These are phyloP conservation scores for Lippia alba DNA, from an alignment of 305 asterid genomes.

Conservation along the genomic window DNA sequence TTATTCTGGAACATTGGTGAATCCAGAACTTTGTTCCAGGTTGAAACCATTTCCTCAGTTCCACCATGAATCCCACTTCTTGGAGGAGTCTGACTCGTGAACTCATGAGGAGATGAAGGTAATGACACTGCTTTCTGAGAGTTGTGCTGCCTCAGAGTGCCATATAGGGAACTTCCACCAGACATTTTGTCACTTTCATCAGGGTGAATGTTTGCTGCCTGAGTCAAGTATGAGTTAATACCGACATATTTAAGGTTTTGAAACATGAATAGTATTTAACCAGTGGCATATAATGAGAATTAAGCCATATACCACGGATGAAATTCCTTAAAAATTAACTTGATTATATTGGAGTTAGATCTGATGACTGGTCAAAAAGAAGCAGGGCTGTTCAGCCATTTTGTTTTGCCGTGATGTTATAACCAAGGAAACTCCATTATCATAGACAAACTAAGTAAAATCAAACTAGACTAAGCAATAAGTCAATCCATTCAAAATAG, in stretches of 20 bases:
- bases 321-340: not conserved
- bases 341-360: constrained; percentile 14
- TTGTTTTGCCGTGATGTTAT: not conserved
- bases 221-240: constrained; percentile 28
- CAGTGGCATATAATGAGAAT: not conserved
- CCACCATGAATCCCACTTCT: constrained; percentile 52
- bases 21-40: constrained; percentile 89
- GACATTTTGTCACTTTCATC: constrained; percentile 53
- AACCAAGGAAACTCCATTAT: not conserved
- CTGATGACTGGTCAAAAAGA: not conserved
- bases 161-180: constrained; percentile 55
- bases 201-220: constrained; percentile 54
- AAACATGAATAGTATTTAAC: not conserved
- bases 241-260: constrained; percentile 4
- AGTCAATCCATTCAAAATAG: constrained; percentile 13
- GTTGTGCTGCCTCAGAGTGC: constrained; percentile 59
- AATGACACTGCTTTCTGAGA: constrained; percentile 90
- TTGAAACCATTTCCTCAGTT: constrained; percentile 72
- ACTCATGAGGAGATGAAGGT: constrained; percentile 97
- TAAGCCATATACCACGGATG: constrained; percentile 15
- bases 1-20: constrained; percentile 78
- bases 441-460: constrained; percentile 22
- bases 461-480: constrained; percentile 25
- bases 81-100: constrained; percentile 64
- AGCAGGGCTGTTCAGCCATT: constrained; percentile 1